Conservation (phyloP, 805 yeast species). For the Kluyveromyces nonfermentans region DNA sequence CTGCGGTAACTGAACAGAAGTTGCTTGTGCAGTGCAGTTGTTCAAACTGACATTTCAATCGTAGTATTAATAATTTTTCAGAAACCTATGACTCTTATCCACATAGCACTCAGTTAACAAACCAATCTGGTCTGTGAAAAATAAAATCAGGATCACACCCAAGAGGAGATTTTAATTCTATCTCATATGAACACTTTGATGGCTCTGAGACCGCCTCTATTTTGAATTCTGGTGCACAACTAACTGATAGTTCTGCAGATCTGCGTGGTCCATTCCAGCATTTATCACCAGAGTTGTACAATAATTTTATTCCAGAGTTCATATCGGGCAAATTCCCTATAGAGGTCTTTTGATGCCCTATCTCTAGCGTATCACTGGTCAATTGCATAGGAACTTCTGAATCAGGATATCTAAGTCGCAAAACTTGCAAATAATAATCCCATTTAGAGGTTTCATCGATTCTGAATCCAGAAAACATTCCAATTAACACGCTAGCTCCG, state of each 20-base stretch:
- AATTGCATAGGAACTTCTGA: constrained; percentile 19
- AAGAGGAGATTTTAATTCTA: constrained; percentile 36
- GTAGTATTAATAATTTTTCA: too few species aligned
- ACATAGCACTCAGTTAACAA: too few species aligned
- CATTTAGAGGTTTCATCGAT: constrained; percentile 12
- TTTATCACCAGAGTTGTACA: constrained; percentile 54
- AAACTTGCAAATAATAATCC: constrained; percentile 14
- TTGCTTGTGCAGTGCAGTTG: too few species aligned
- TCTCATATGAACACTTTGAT: constrained; percentile 72
- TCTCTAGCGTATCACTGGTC: constrained; percentile 12
- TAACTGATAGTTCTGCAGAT: constrained; percentile 50
- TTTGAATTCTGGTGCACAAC: constrained; percentile 52
- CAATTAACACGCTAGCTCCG: constrained; percentile 20
- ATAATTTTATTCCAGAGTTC: constrained; percentile 28
- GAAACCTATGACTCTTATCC: too few species aligned
- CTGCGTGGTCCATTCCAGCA: constrained; percentile 96
- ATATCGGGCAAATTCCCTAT: constrained; percentile 26
- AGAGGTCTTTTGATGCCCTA: constrained; percentile 13
- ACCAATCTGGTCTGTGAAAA: constrained; percentile 8
- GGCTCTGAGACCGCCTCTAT: constrained; percentile 65
- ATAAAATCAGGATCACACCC: constrained; percentile 29
- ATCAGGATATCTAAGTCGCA: constrained; percentile 18
- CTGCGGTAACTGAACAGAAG: too few species aligned
- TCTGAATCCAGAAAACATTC: constrained; percentile 10
- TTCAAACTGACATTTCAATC: too few species aligned